phyloP scores from a whole-genome alignment of 2,329 filamentous ascomycete species.

The Epichloe glyceriae region DNA sequence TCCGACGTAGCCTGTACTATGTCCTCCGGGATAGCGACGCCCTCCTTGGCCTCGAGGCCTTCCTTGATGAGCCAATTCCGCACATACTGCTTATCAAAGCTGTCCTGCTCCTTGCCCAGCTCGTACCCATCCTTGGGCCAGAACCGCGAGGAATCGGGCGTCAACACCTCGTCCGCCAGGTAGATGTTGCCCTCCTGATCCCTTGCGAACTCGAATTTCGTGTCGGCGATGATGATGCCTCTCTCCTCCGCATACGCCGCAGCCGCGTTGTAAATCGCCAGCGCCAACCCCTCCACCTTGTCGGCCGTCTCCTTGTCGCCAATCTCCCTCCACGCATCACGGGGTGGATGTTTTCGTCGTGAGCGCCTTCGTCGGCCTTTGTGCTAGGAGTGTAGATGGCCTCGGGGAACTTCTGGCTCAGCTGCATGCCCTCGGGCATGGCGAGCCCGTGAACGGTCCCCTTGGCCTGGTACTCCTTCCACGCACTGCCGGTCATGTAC shows the following conservation, averaged over 20 bases:
- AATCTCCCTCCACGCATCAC: slow-evolving; percentile 38
- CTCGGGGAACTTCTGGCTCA: slow-evolving; percentile 55
- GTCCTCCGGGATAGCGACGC: slow-evolving; percentile 49
- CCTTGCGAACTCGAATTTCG: slow-evolving; percentile 34
- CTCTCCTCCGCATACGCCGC: slow-evolving; percentile 43
- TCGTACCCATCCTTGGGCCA: slow-evolving; percentile 58
- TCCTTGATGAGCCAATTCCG: slow-evolving; percentile 67
- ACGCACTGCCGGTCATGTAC: slow-evolving; percentile 78
- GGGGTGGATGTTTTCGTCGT: slow-evolving; percentile 76
- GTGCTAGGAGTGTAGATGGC: slow-evolving; percentile 61
- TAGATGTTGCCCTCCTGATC: slow-evolving; percentile 33
- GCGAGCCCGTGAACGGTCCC: slow-evolving; percentile 72
- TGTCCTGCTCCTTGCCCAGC: slow-evolving; percentile 61
- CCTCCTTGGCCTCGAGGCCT: slow-evolving; percentile 43
- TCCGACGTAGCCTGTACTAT: slow-evolving; percentile 8
- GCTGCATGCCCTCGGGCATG: slow-evolving; percentile 53
- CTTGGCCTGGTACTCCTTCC: slow-evolving; percentile 56
- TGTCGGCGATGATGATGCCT: slow-evolving; percentile 29
- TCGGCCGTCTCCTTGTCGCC: slow-evolving; percentile 20
- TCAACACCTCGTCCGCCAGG: slow-evolving; percentile 68
- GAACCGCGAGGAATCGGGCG: slow-evolving; percentile 74
- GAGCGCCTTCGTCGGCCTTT: slow-evolving; percentile 66
- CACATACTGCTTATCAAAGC: slow-evolving; percentile 80
- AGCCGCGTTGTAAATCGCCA: slow-evolving; percentile 28
- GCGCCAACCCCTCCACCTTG: slow-evolving; percentile 18